phyloP scores from a whole-genome alignment of 176 grass and related monocot species.

The Ananas comosus region DNA sequence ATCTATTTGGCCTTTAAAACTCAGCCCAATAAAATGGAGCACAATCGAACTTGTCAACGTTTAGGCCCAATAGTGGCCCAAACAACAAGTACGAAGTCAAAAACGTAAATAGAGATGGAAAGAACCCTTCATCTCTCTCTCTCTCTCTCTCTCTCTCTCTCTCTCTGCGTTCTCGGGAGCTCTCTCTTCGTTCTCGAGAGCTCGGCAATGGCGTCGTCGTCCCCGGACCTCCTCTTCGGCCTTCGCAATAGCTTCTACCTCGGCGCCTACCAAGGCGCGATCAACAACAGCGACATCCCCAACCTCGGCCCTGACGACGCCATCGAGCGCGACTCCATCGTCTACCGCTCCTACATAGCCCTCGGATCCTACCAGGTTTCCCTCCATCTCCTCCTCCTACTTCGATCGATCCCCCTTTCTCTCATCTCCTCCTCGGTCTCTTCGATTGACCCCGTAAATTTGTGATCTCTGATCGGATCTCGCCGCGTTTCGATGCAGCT shows the following conservation, averaged over 20 bases:
- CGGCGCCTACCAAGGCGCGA: slow-evolving; percentile 91
- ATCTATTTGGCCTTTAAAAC: too few relatives aligned
- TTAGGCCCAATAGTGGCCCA: too few relatives aligned
- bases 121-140: not conserved
- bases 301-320: slow-evolving; percentile 52
- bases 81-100: too few relatives aligned
- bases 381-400: not conserved
- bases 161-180: not conserved
- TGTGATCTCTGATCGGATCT: not conserved
- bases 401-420: not conserved
- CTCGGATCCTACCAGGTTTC: slow-evolving; percentile 86
- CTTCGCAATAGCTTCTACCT: slow-evolving; percentile 95
- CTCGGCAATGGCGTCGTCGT: slow-evolving; percentile 25
- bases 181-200: too few relatives aligned
- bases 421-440: slow-evolving; percentile 5
- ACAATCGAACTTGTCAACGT: too few relatives aligned
- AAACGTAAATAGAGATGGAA: not conserved
- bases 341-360: slow-evolving; percentile 91
- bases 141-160: slow-evolving; percentile 5
- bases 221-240: slow-evolving; percentile 81
- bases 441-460: not conserved
- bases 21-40: too few relatives aligned
- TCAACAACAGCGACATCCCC: slow-evolving; percentile 88
- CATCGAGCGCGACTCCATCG: slow-evolving; percentile 76
- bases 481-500: slow-evolving; percentile 34